These are phyloP conservation scores for Xylaria sp. DNA, from an alignment of 2,329 filamentous ascomycete species.

Conservation along the genomic window DNA sequence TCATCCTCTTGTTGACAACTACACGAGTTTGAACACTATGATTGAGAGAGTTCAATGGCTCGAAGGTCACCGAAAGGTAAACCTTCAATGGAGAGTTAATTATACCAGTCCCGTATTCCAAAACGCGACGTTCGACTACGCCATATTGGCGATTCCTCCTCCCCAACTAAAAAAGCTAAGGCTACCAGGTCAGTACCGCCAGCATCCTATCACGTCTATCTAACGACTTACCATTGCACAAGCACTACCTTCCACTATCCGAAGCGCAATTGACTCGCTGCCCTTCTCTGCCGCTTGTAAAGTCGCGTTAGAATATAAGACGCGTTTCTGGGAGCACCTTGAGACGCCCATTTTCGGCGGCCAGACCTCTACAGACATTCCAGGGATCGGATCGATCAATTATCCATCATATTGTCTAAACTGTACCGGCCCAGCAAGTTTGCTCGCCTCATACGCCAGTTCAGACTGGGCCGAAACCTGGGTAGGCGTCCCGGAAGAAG, in stretches of 20 bases:
- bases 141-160: neutral
- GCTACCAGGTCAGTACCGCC: neutral
- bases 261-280: conserved; percentile 8
- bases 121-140: conserved; percentile 2
- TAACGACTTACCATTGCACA: neutral
- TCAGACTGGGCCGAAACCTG: conserved; percentile 2
- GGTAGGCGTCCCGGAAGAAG: conserved; percentile 2
- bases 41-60: conserved; percentile 11
- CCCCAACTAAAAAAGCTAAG: conserved; percentile 11
- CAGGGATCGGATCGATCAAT: neutral
- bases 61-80: neutral
- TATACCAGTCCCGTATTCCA: neutral
- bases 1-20: conserved; percentile 6
- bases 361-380: conserved; percentile 6
- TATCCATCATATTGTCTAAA: conserved; percentile 5
- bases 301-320: conserved; percentile 6
- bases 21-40: conserved; percentile 7
- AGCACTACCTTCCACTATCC: conserved; percentile 4
- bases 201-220: too few relatives aligned
- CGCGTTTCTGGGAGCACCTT: conserved; percentile 6
- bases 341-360: conserved; percentile 4
- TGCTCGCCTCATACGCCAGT: neutral
- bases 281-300: neutral
- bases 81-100: neutral
- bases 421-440: conserved; percentile 1